phyloP scores from a whole-genome alignment of 2,329 filamentous ascomycete species.

The Eutypella sp. region DNA sequence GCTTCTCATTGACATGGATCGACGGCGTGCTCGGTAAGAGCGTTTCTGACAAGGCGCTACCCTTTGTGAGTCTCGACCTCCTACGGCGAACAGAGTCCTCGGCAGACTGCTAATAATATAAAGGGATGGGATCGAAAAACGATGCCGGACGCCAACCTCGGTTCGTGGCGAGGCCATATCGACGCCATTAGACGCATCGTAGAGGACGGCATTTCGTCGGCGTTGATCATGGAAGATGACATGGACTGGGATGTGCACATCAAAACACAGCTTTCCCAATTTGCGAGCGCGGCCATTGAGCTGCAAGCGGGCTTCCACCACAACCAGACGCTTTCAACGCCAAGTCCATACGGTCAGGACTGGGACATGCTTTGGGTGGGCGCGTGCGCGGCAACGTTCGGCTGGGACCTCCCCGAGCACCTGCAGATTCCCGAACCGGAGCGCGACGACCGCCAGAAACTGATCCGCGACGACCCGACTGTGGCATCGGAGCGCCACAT shows the following conservation, averaged over 20 bases:
- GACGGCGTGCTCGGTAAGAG: conserved; percentile 34
- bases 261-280: conserved; percentile 24
- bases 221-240: conserved; percentile 40
- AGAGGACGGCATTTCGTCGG: conserved; percentile 28
- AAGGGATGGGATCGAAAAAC: conserved; percentile 20
- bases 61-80: conserved; percentile 17
- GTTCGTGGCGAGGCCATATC: conserved; percentile 33
- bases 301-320: conserved; percentile 9
- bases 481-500: conserved; percentile 20
- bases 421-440: conserved; percentile 11
- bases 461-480: conserved; percentile 21
- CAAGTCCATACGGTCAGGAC: conserved; percentile 41
- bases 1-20: conserved; percentile 36
- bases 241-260: conserved; percentile 39
- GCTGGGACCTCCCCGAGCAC: conserved; percentile 20
- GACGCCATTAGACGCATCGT: conserved; percentile 31
- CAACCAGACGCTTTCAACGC: conserved; percentile 11
- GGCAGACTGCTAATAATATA: conserved; percentile 1
- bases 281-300: conserved; percentile 15
- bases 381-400: conserved; percentile 38
- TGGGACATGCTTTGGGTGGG: conserved; percentile 53
- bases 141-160: conserved; percentile 28
- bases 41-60: conserved; percentile 36
- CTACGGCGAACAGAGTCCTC: conserved; percentile 1
- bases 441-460: conserved; percentile 12